Conservation (phyloP, 1,284 basidiomycete species). For the Apiotrichum veenhuisii region DNA sequence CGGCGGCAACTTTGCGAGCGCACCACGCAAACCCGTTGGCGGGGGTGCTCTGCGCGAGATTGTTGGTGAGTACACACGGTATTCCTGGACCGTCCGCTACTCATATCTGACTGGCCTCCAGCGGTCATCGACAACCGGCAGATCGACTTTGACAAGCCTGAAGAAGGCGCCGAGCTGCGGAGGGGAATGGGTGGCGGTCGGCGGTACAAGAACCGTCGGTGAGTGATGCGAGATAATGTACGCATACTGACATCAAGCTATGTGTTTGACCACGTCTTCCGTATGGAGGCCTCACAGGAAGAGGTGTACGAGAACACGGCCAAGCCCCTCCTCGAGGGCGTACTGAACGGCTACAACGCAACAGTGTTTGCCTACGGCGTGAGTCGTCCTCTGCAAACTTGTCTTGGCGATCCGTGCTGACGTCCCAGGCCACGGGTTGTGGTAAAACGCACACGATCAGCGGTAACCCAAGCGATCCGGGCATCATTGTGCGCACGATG, state of each 20-base stretch:
- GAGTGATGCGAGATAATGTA: slow-evolving; percentile 20
- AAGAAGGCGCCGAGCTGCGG: slow-evolving; percentile 73
- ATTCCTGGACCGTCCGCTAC: too few species aligned
- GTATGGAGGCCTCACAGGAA: slow-evolving; percentile 69
- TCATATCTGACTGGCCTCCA: slow-evolving; percentile 14
- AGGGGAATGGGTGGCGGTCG: slow-evolving; percentile 60
- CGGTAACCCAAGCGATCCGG: slow-evolving; percentile 77
- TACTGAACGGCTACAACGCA: slow-evolving; percentile 91
- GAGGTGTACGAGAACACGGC: slow-evolving; percentile 82
- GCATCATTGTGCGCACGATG: slow-evolving; percentile 95
- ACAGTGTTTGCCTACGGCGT: slow-evolving; percentile 97
- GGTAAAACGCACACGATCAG: slow-evolving; percentile 98
- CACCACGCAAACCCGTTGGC: slow-evolving; percentile 30
- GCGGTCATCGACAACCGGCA: slow-evolving; percentile 54
- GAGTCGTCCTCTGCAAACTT: slow-evolving; percentile 43
- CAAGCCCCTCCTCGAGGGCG: slow-evolving; percentile 71
- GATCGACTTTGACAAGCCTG: slow-evolving; percentile 91
- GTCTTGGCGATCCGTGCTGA: too few species aligned
- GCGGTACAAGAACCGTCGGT: slow-evolving; percentile 77
- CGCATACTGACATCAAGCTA: slow-evolving; percentile 56
- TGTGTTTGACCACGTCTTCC: slow-evolving; percentile 90
- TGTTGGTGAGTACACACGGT: slow-evolving; percentile 46
- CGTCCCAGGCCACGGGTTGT: slow-evolving; percentile 87
- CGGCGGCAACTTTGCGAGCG: slow-evolving; percentile 67
- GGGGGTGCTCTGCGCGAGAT: slow-evolving; percentile 45